A percentile compares a stretch with the other conserved stretches of the same genome.
These are phyloP conservation scores for Ceratopteris richardii DNA, from an alignment of 75 land plant species.

Conservation along the genomic window DNA sequence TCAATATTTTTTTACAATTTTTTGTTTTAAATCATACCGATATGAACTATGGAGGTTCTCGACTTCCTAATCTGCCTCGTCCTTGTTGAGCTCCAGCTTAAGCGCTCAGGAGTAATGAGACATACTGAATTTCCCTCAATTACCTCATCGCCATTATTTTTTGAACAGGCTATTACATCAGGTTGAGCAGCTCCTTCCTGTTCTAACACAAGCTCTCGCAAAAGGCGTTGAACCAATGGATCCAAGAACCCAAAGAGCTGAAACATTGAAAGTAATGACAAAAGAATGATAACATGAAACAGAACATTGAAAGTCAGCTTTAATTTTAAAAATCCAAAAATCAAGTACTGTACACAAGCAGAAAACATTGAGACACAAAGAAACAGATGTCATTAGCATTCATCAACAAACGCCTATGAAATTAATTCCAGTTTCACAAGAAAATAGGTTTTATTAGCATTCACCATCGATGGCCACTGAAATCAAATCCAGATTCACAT, in stretches of 20 bases:
- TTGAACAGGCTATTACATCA: background rate
- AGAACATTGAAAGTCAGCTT: background rate
- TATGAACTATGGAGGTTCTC: conserved; percentile 1
- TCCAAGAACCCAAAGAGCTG: conserved; percentile 84
- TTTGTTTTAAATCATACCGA: background rate
- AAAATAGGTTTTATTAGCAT: too few relatives aligned
- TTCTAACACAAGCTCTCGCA: conserved; percentile 54
- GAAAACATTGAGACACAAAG: too few relatives aligned
- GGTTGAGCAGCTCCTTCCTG: conserved; percentile 27
- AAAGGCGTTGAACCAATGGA: conserved; percentile 55
- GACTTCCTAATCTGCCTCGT: background rate
- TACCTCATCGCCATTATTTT: too few relatives aligned
- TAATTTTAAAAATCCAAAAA: too few relatives aligned
- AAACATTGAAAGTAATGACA: conserved; percentile 3
- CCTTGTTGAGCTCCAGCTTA: background rate
- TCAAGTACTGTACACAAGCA: too few relatives aligned
- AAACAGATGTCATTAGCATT: too few relatives aligned
- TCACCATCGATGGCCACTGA: too few relatives aligned
- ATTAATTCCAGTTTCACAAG: too few relatives aligned
- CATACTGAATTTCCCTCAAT: too few relatives aligned
- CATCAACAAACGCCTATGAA: too few relatives aligned
- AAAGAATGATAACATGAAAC: background rate
- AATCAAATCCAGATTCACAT: too few relatives aligned
- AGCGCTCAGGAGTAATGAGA: background rate
- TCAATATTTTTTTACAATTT: too few relatives aligned